Evolutionary conservation across 2,329 filamentous ascomycete species (phyloP).

Genomic region (Dryadomyces quercus-mongolicae): DNA sequence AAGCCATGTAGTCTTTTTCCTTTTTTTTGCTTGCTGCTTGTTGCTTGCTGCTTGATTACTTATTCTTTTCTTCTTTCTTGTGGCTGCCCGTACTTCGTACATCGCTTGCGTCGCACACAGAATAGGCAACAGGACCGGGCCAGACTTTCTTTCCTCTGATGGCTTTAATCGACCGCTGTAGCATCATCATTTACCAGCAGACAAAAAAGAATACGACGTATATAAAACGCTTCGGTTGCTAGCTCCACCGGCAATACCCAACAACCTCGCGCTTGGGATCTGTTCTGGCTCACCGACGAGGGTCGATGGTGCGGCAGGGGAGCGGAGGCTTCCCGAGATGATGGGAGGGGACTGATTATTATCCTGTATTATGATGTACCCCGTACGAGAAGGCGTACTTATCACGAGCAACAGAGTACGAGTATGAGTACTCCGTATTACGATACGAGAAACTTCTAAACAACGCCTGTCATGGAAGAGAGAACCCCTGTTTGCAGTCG

Average conservation of each 20-base stretch:
- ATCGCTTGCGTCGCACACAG: too few relatives aligned
- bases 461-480: too few relatives aligned
- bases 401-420: not conserved
- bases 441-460: not conserved
- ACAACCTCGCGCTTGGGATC: not conserved
- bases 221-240: not conserved
- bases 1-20: too few relatives aligned
- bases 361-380: too few relatives aligned
- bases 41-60: too few relatives aligned
- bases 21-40: not conserved
- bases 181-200: not conserved
- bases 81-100: not conserved
- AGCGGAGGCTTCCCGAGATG: not conserved
- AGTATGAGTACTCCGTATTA: not conserved
- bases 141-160: too few relatives aligned
- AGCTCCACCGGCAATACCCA: not conserved
- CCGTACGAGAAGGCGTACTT: not conserved
- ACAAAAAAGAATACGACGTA: not conserved
- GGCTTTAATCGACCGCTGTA: not conserved
- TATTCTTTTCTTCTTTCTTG: not conserved
- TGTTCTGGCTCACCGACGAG: not conserved
- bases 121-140: too few relatives aligned
- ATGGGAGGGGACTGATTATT: not conserved
- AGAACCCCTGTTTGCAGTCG: not conserved
- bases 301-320: not conserved